Base-by-base conservation (phyloP, 2,329 filamentous ascomycete genomes). In the Metarhizium sp. region DNA sequence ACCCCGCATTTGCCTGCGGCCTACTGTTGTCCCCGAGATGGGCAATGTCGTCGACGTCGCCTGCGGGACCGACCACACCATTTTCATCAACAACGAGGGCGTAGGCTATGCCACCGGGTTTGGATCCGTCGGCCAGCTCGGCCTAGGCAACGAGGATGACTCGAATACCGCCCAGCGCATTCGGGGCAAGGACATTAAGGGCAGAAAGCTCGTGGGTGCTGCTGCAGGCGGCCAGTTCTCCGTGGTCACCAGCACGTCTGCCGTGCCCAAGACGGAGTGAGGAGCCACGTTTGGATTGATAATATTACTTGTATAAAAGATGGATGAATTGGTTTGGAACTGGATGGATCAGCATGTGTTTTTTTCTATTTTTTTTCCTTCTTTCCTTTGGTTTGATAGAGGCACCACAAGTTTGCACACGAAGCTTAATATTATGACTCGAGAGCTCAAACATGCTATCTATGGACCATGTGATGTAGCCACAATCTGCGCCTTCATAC, bases 221-320 rank as follows among this genome's bases (percentile, higher is more conserved):
- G 89, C 88, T 47, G 87, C 87, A n/a, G 92, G 92, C 60, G 91
- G 91, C 5, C 92, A 96, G 67, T 96, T 84, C 69, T 87, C 85
- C 1, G 72, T 89, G 29, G 63, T 89, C n/a, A 76, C 78, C 10
- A 78, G 78, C 53, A 66, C 67, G 57, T 62, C 72, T 29, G 66
- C 46, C 16, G 51, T 45, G 3, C 48, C 55, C 25, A 20, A 51
- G 51, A 29, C 40, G 38, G 55, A 53, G 34, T 53, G 16, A 52
- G 5, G 50, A 30, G 18, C n/a, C 42, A 38, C n/a, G 10, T 18
- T 20, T 6, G 25, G 8, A 10, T 40, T 11, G 6, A n/a, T 29
- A 10, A 10, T 18, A 49, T 43, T 34, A 14, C 38, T 42, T 51
- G 30, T 51, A 50, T 13, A 50, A 47, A 53, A 46, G n/a, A 20